Base-by-base conservation (phyloP, 2,329 filamentous ascomycete genomes). In the Stylonectria norvegica region DNA sequence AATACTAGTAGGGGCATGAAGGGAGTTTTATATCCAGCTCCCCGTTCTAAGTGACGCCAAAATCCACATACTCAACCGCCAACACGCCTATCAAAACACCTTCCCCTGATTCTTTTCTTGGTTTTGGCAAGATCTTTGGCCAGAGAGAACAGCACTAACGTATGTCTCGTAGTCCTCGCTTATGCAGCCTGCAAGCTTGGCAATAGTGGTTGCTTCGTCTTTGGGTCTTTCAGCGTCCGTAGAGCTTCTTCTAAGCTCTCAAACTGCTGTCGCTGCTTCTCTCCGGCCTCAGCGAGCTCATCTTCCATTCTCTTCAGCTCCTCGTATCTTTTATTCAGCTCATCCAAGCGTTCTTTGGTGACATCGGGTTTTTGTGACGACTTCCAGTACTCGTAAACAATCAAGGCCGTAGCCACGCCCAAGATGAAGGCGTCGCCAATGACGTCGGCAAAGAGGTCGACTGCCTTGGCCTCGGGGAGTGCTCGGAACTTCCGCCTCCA, bases 371-470 rank as follows among this genome's bases (percentile, higher is more conserved):
- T 84, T 50, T 71, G 66, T n/a, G 72, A 69, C 6, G 75, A 66
- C 50, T 71, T 75, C 59, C 77, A 75, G 48, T 77, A 81, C 62
- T 84, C 80, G 59, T 78, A 84, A 23, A 82, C 62, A 40, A 84
- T 72, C 35, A 84, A 58, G 15, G 61, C 70, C 11, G 69, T 66
- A 5, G 78, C 80, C 18, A 84, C 78, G 5, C 70, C 56, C 15
- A 84, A 68, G 44, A 84, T 83, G 55, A 84, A 84, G 12, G 68
- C 65, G 49, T 84, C 80, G 28, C 80, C 80, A 35, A 79, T 65
- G 12, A 84, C 79, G 53, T 84, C 80, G 29, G 80, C 81, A 52
- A 84, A 84, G 6, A 84, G 63, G 53, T 83, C 79, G 9, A 84
- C 80, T 7, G 80, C 80, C 61, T 83, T 84, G 12, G 62, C 69